Percentiles rank a stretch among this genome's conserved stretches.
These are phyloP conservation scores for Pueraria montana DNA, from an alignment of 306 rosid genomes.

Conservation along the genomic window DNA sequence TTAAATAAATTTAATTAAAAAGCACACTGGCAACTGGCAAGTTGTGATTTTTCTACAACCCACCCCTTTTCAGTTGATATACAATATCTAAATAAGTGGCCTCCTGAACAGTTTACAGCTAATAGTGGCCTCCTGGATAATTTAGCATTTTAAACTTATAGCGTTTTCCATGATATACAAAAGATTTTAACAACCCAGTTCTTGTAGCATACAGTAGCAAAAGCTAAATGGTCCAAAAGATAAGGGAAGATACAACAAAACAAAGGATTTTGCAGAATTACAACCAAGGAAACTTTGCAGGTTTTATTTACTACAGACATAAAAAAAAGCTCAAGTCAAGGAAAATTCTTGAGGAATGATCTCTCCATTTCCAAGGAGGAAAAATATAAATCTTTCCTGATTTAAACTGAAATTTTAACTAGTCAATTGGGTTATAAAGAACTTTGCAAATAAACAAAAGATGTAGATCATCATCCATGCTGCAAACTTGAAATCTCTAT, in stretches of 20 bases:
- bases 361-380: slow-evolving; percentile 8
- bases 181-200: not conserved
- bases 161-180: not conserved
- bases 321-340: not conserved
- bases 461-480: not conserved
- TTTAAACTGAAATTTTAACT: not conserved
- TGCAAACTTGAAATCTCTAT: slow-evolving; percentile 23
- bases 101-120: not conserved
- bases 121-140: not conserved
- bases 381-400: not conserved
- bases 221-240: slow-evolving; percentile 1
- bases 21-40: not conserved
- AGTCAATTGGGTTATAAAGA: slow-evolving; percentile 6
- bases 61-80: slow-evolving; percentile 7
- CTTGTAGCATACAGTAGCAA: not conserved
- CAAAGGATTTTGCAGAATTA: not conserved
- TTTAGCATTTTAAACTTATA: not conserved
- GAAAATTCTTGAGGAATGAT: not conserved
- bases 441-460: slow-evolving; percentile 24
- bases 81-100: not conserved
- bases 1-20: not conserved
- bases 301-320: slow-evolving; percentile 11
- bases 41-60: not conserved
- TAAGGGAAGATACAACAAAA: not conserved
- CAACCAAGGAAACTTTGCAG: slow-evolving; percentile 18